These are phyloP conservation scores for Pharnaceum exiguum DNA, from an alignment of 148 eudicot genomes.

Conservation along the genomic window DNA sequence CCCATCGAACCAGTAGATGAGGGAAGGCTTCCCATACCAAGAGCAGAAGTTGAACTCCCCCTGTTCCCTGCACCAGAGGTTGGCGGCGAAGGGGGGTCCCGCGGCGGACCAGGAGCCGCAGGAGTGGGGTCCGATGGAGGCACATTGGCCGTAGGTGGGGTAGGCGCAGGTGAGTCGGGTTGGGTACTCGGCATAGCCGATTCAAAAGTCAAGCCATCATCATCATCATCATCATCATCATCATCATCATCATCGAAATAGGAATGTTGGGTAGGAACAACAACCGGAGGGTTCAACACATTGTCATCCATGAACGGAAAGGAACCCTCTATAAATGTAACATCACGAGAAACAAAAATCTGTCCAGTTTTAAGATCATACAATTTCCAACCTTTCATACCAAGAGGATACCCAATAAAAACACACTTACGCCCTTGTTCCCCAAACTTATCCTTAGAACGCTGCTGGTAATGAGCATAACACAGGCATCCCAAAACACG, in stretches of 20 bases:
- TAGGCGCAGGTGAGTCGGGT: too few relatives aligned
- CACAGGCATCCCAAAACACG: constrained; percentile 10
- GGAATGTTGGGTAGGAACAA: not conserved
- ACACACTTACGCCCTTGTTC: not conserved
- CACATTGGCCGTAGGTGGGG: too few relatives aligned
- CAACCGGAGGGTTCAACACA: too few relatives aligned
- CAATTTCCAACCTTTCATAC: constrained; percentile 1
- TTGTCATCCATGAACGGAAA: constrained; percentile 4
- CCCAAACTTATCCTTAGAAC: not conserved
- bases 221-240: not conserved
- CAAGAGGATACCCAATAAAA: not conserved
- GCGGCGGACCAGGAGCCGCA: too few relatives aligned
- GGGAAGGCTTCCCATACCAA: too few relatives aligned
- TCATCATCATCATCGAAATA: not conserved
- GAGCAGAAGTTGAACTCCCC: too few relatives aligned
- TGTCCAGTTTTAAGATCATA: not conserved
- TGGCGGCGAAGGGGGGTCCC: too few relatives aligned
- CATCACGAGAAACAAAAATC: constrained; percentile 8
- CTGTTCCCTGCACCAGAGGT: too few relatives aligned
- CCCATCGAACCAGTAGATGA: too few relatives aligned
- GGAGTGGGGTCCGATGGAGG: too few relatives aligned
- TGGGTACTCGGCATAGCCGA: too few relatives aligned
- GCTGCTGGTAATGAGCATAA: not conserved
- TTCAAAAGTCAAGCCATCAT: not conserved
- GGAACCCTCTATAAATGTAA: not conserved